These are phyloP conservation scores for Vanderwaltozyma polyspora DNA, from an alignment of 805 yeast species.

Conservation along the genomic window DNA sequence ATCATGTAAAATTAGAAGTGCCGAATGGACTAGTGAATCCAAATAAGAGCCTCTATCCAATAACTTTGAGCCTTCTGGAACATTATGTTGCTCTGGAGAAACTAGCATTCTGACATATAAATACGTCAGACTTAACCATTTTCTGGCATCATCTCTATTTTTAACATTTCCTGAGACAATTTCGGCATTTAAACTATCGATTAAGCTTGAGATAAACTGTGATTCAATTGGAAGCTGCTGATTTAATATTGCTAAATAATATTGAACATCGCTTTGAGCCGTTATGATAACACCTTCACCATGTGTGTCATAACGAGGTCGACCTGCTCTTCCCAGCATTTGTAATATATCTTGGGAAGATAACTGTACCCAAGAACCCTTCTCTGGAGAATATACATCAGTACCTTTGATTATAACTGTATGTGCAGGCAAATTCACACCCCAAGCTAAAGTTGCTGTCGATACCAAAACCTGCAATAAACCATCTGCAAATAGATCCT, in stretches of 20 bases:
- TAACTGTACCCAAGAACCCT: slow-evolving; percentile 81
- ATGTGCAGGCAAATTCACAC: slow-evolving; percentile 91
- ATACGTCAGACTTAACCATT: slow-evolving; percentile 75
- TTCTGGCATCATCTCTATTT: slow-evolving; percentile 51
- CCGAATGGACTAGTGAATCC: slow-evolving; percentile 64
- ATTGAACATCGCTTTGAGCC: slow-evolving; percentile 72
- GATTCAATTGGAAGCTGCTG: slow-evolving; percentile 91
- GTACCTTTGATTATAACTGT: slow-evolving; percentile 91
- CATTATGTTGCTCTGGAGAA: slow-evolving; percentile 65
- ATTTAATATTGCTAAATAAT: slow-evolving; percentile 80
- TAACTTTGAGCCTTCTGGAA: slow-evolving; percentile 49
- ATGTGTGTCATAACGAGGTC: slow-evolving; percentile 84
- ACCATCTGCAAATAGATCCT: slow-evolving; percentile 82
- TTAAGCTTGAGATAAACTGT: slow-evolving; percentile 57
- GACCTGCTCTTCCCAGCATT: slow-evolving; percentile 97
- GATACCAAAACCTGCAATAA: slow-evolving; percentile 74
- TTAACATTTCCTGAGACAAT: slow-evolving; percentile 60
- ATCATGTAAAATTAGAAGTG: slow-evolving; percentile 46
- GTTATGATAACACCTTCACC: slow-evolving; percentile 95
- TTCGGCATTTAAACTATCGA: slow-evolving; percentile 80
- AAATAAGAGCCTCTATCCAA: slow-evolving; percentile 45
- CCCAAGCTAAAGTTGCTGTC: slow-evolving; percentile 95
- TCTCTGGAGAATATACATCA: slow-evolving; percentile 83
- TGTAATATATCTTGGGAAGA: slow-evolving; percentile 91
- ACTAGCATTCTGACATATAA: slow-evolving; percentile 66